Evolutionary conservation across 768 basidiomycete species (phyloP).

Genomic region (Suillus paluster): DNA sequence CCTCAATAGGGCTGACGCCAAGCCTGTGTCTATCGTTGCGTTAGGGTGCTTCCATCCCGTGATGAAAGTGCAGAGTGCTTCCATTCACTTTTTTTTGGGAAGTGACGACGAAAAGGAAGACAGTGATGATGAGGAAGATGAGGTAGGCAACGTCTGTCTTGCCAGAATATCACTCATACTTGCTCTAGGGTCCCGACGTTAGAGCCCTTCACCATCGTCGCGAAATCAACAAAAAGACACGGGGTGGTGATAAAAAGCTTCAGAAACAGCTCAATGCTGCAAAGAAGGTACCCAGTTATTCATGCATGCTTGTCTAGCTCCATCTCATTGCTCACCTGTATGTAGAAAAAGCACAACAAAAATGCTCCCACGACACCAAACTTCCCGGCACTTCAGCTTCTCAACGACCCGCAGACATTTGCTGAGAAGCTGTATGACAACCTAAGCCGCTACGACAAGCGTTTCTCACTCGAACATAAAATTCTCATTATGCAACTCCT

Average conservation of each 20-base stretch:
- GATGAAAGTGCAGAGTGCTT: constrained; percentile 92
- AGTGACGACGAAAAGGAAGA: constrained; percentile 77
- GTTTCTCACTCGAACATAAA: constrained; percentile 96
- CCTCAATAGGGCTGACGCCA: constrained; percentile 75
- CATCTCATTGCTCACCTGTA: constrained; percentile 38
- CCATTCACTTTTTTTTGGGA: constrained; percentile 96
- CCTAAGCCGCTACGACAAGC: constrained; percentile 85
- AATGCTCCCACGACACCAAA: constrained; percentile 52
- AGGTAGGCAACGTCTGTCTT: constrained; percentile 13
- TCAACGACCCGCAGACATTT: constrained; percentile 96
- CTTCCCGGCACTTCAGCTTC: constrained; percentile 90
- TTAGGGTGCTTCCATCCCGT: constrained; percentile 93
- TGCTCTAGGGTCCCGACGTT: constrained; percentile 61
- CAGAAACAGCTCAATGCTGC: constrained; percentile 71
- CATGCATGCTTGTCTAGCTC: not conserved
- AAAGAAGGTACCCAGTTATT: constrained; percentile 60
- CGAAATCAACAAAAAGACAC: constrained; percentile 93
- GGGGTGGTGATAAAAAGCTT: constrained; percentile 81
- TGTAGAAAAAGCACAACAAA: constrained; percentile 40
- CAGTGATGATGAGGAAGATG: constrained; percentile 73
- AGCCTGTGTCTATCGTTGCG: constrained; percentile 90
- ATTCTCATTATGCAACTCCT: constrained; percentile 96
- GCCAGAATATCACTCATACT: constrained; percentile 16
- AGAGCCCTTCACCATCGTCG: constrained; percentile 81
- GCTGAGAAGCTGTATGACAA: constrained; percentile 91